These are phyloP conservation scores for Yarrowia bubula DNA, from an alignment of 805 yeast genomes.

Conservation along the genomic window DNA sequence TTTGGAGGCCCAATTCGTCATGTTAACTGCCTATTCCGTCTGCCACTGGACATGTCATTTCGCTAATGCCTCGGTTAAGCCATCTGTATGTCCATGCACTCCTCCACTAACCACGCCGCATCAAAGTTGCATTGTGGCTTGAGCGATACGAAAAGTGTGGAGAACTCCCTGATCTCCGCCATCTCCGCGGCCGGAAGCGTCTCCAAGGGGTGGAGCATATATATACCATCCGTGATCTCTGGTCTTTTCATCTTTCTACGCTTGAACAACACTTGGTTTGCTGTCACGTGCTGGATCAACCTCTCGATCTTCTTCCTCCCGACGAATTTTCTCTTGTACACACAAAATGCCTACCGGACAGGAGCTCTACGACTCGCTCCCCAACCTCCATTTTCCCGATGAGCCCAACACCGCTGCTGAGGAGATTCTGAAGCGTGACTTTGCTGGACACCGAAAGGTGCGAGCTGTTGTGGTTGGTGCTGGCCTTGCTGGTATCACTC, in stretches of 20 bases:
- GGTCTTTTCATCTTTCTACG: background rate
- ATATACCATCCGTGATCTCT: background rate
- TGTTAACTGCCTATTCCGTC: too few species aligned
- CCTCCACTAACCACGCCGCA: background rate
- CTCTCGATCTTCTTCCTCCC: background rate
- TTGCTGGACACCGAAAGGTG: constrained; percentile 21
- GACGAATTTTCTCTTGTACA: background rate
- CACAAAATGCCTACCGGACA: constrained; percentile 15
- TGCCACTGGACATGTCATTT: too few species aligned
- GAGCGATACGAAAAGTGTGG: constrained; percentile 11
- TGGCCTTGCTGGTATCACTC: constrained; percentile 35
- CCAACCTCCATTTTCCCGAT: constrained; percentile 9
- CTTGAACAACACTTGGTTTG: background rate
- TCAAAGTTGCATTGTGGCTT: constrained; percentile 4
- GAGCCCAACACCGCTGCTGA: constrained; percentile 21
- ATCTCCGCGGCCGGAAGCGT: background rate
- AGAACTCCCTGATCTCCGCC: constrained; percentile 11
- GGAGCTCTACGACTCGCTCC: constrained; percentile 17
- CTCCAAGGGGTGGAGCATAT: background rate
- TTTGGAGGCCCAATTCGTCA: background rate
- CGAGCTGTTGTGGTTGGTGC: constrained; percentile 34
- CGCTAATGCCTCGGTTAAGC: too few species aligned
- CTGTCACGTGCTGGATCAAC: constrained; percentile 10
- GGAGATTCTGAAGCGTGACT: constrained; percentile 10
- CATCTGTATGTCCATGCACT: background rate